Base-by-base conservation (phyloP, 2,329 filamentous ascomycete genomes). In the Clarireedia hainanense region DNA sequence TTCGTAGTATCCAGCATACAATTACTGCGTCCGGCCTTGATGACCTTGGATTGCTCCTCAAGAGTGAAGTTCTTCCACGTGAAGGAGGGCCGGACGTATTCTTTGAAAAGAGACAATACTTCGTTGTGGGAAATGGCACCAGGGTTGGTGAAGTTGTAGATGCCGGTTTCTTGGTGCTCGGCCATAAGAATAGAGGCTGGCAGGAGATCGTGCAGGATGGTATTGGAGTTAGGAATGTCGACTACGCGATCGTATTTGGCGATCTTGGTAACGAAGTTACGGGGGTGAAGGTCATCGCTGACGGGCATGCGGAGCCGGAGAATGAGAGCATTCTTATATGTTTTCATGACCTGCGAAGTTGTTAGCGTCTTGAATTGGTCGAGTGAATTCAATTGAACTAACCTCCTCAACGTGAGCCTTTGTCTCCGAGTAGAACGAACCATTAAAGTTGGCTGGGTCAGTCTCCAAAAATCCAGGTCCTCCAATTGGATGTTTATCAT, bases 91-190 rank as follows among this genome's bases (percentile, higher is more conserved):
- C 82, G 76, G 39, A 87, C 77, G 61, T 84, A 81, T 60, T 85
- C 76, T 63, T 77, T 79, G 72, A 85, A 86, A 43, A 87, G 72
- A 2, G 71, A 63, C 40, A 87, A 73, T 6, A 87, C 82, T 70
- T 86, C 82, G 68, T 86, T 86, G 71, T 86, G 83, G n/a, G 81
- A 84, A 67, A 87, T 86, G 60, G 81, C 80, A 12, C 83, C 84
- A 0, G 84, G 84, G 71, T 86, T 87, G 58, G 83, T 86, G 69
- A 86, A 86, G 72, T 87, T 87, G 71, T 83, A 85, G 61, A 87
- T 73, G 17, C 84, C 84, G 1, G 76, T 80, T 43, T 85, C 83
- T 42, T 73, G 71, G 70, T 84, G 75, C 68, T 85, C 79, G 27
- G 83, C 79, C 61, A 86, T 71, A 47, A 83, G 67, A 58, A 86